Conservation (phyloP, 495 filamentous ascomycete genomes). For the Venustampulla echinocandica region DNA sequence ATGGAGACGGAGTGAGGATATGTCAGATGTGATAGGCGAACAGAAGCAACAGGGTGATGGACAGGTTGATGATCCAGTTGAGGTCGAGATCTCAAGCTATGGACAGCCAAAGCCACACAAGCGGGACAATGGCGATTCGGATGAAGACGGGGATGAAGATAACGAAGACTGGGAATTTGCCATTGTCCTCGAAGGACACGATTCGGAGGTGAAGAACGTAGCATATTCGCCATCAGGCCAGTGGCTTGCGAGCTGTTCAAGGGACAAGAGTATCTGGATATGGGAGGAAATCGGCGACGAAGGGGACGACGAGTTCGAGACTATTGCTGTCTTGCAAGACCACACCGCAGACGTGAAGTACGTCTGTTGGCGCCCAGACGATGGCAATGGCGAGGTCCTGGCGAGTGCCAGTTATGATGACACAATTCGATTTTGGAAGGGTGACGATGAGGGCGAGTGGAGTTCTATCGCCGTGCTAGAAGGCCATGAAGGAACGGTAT, state of each 20-base stretch:
- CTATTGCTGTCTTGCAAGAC: constrained; percentile 85
- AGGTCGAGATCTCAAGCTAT: constrained; percentile 25
- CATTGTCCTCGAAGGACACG: constrained; percentile 84
- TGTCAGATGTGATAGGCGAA: constrained; percentile 17
- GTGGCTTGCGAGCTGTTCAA: constrained; percentile 77
- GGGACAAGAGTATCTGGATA: constrained; percentile 97
- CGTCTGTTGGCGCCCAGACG: constrained; percentile 79
- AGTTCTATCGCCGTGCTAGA: constrained; percentile 72
- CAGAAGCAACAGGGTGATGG: constrained; percentile 4
- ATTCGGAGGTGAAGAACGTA: constrained; percentile 83
- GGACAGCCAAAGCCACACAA: constrained; percentile 12
- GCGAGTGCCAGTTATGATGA: constrained; percentile 89
- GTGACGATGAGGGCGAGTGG: constrained; percentile 86
- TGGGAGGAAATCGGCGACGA: constrained; percentile 81
- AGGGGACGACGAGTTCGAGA: constrained; percentile 90
- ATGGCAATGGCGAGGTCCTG: constrained; percentile 54
- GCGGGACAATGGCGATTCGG: neutral
- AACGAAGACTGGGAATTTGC: constrained; percentile 80
- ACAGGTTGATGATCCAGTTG: constrained; percentile 16
- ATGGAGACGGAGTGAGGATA: constrained; percentile 60
- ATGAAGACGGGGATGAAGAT: constrained; percentile 34
- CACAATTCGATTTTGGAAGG: constrained; percentile 77
- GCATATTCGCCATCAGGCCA: constrained; percentile 73
- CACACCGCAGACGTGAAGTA: constrained; percentile 93
- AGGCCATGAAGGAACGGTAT: constrained; percentile 76